Evolutionary conservation across 805 yeast genomes (phyloP).

Genomic region (Myxozyma neotropica): DNA sequence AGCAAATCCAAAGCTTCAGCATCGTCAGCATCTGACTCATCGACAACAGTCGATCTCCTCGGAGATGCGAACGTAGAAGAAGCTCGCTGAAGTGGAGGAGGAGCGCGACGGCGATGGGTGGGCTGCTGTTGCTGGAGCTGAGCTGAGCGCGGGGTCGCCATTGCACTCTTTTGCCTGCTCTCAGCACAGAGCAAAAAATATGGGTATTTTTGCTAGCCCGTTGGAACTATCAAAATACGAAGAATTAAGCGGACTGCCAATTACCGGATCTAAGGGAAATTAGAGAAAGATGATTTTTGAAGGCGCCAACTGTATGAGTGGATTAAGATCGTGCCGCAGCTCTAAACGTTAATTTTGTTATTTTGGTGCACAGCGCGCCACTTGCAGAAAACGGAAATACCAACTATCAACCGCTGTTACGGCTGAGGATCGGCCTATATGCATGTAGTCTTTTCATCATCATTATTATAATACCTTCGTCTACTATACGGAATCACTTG

Average conservation of each 20-base stretch:
- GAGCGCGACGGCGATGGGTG: not conserved
- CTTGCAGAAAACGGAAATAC: not conserved
- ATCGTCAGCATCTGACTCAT: conserved; percentile 1
- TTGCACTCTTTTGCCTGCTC: not conserved
- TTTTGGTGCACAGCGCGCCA: not conserved
- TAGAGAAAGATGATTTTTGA: not conserved
- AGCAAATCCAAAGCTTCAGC: conserved; percentile 15
- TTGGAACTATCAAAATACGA: too few relatives aligned
- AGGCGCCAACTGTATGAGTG: too few relatives aligned
- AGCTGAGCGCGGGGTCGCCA: conserved; percentile 3
- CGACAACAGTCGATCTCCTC: not conserved
- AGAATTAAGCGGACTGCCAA: too few relatives aligned
- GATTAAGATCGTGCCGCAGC: not conserved
- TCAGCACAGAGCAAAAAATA: not conserved
- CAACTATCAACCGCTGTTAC: too few relatives aligned
- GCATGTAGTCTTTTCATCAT: too few relatives aligned
- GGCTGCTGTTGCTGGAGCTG: conserved; percentile 1
- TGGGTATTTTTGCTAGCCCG: too few relatives aligned
- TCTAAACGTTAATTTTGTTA: not conserved
- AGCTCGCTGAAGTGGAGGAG: conserved; percentile 3
- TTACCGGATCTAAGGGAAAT: not conserved
- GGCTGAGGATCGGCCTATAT: too few relatives aligned
- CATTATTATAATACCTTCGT: not conserved
- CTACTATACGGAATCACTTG: not conserved
- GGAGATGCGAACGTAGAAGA: not conserved